phyloP scores from a whole-genome alignment of 805 yeast genomes.

The Huiozyma naganishii region DNA sequence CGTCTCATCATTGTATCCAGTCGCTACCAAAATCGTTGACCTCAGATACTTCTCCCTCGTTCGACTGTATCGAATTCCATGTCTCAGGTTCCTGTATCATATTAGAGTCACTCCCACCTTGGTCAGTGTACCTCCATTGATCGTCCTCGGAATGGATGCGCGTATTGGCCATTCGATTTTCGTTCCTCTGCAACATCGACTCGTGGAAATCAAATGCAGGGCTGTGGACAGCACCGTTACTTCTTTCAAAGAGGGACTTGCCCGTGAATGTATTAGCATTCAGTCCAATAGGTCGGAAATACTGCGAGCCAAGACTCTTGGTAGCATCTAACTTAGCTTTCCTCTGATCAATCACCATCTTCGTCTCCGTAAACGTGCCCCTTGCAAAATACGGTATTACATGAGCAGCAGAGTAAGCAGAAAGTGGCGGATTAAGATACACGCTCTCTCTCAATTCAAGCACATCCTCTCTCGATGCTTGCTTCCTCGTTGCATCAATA shows the following conservation, averaged over 20 bases:
- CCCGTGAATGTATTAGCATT: background rate
- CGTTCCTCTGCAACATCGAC: background rate
- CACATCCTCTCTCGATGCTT: too few relatives aligned
- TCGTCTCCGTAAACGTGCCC: background rate
- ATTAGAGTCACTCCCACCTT: background rate
- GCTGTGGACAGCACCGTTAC: too few relatives aligned
- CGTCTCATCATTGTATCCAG: background rate
- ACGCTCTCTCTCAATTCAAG: too few relatives aligned
- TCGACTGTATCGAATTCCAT: background rate
- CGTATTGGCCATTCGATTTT: background rate
- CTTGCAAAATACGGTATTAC: conserved; percentile 11
- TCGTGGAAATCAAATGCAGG: conserved; percentile 1
- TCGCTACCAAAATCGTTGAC: background rate
- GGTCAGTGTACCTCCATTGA: background rate
- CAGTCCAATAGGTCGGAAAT: conserved; percentile 49
- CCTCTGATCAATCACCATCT: background rate
- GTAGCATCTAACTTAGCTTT: conserved; percentile 16
- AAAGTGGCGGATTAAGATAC: conserved; percentile 6
- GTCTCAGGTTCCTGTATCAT: background rate
- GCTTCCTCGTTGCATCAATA: too few relatives aligned
- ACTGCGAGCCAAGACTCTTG: conserved; percentile 36
- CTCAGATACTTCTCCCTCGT: background rate
- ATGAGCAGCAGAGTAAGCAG: conserved; percentile 17
- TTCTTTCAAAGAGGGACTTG: too few relatives aligned
- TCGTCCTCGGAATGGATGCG: background rate